Percentiles rank a stretch among this genome's conserved stretches.
Evolutionary conservation across 2,329 filamentous ascomycete genomes (phyloP).

Genomic region (Fusarium palustre): DNA sequence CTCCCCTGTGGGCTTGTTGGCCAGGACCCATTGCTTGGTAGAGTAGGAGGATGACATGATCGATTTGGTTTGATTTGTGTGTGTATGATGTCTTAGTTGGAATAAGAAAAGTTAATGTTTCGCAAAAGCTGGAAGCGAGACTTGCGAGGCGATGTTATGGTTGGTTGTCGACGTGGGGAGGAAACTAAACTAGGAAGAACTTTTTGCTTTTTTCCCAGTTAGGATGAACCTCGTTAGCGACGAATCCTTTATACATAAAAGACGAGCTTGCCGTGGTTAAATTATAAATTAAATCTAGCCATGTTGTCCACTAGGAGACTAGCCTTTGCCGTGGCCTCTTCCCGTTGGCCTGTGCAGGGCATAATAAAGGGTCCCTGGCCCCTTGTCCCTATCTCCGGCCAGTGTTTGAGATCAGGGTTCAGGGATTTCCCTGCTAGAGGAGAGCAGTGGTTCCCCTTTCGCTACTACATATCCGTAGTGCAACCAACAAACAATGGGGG

Average conservation of each 20-base stretch:
- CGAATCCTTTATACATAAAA: slow-evolving; percentile 20
- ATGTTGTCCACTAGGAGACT: slow-evolving; percentile 6
- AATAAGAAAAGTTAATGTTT: slow-evolving; percentile 5
- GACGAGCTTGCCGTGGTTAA: slow-evolving; percentile 20
- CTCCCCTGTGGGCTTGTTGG: slow-evolving; percentile 44
- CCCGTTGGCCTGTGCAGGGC: slow-evolving; percentile 28
- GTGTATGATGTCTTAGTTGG: background rate
- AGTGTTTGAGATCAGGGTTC: background rate
- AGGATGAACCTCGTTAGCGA: background rate
- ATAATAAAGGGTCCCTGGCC: slow-evolving; percentile 5
- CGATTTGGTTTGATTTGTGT: background rate
- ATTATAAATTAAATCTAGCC: slow-evolving; percentile 1
- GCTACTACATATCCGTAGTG: background rate
- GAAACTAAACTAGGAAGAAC: background rate
- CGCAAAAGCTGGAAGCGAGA: slow-evolving; percentile 4
- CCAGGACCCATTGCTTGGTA: slow-evolving; percentile 50
- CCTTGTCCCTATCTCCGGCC: slow-evolving; percentile 2
- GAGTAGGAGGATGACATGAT: slow-evolving; percentile 43
- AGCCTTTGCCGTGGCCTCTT: slow-evolving; percentile 16
- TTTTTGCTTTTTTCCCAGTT: slow-evolving; percentile 5
- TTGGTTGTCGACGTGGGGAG: slow-evolving; percentile 4
- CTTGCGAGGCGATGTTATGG: background rate
- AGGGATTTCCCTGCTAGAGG: background rate
- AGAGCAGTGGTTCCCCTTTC: background rate
- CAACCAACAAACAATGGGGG: background rate